A percentile compares a stretch with the other conserved stretches of the same genome.
Evolutionary conservation across 2,329 filamentous ascomycete species (phyloP).

Genomic region (Daldinia eschscholtzii): DNA sequence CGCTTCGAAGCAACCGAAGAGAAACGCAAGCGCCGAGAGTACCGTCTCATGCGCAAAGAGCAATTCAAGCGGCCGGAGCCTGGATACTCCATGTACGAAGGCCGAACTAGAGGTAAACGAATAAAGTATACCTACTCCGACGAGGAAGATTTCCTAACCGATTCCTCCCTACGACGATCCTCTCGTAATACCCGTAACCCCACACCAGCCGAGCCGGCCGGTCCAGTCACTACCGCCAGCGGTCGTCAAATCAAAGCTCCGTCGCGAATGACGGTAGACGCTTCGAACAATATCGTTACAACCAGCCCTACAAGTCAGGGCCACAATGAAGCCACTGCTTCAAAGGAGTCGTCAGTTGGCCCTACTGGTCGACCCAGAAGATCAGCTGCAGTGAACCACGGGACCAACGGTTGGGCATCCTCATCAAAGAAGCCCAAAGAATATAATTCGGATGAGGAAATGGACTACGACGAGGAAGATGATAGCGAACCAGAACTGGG

Average conservation of each 20-base stretch:
- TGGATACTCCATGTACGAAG: conserved; percentile 94
- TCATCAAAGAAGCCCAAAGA: conserved; percentile 59
- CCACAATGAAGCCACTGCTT: conserved; percentile 50
- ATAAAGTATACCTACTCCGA: conserved; percentile 97
- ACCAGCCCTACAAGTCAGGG: conserved; percentile 53
- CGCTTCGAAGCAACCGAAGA: conserved; percentile 95
- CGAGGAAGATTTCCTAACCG: conserved; percentile 79
- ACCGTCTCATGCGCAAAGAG: conserved; percentile 86
- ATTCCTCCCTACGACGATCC: conserved; percentile 75
- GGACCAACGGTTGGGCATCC: conserved; percentile 63
- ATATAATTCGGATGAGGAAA: conserved; percentile 68
- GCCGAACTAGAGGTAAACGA: conserved; percentile 93
- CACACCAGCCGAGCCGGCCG: conserved; percentile 77
- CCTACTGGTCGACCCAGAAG: conserved; percentile 64
- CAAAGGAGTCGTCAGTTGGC: conserved; percentile 57
- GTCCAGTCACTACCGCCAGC: conserved; percentile 79
- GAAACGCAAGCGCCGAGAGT: conserved; percentile 95
- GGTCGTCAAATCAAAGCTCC: conserved; percentile 85
- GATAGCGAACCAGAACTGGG: conserved; percentile 81
- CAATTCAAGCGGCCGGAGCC: conserved; percentile 89
- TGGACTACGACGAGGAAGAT: conserved; percentile 66
- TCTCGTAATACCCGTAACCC: conserved; percentile 79
- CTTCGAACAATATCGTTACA: conserved; percentile 61
- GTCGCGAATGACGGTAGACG: conserved; percentile 73
- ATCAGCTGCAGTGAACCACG: conserved; percentile 63